Base-by-base conservation (phyloP, 2,329 filamentous ascomycete species). In the Bipolaris victoriae region DNA sequence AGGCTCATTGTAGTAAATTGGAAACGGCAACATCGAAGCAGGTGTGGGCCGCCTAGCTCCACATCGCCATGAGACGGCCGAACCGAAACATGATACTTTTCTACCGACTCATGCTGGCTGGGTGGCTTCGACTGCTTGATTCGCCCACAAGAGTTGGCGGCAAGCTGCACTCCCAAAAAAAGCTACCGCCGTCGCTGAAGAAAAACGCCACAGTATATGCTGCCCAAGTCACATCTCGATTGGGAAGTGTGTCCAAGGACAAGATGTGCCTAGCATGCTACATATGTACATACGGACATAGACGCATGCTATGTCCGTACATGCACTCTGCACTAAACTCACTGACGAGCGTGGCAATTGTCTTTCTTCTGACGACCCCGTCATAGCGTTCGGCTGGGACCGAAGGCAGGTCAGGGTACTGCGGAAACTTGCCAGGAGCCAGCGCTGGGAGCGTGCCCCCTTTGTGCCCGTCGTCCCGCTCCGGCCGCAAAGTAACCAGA, bases 401-500 rank as follows among this genome's bases (percentile, higher is more conserved):
- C 70, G 69, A 70, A 40, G 56, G 61, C 59, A 66, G 60, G 62
- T 62, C 60, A 66, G 60, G 62, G 65, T 64, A 64, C 58, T 55
- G 44, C 57, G 55, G 66, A 60, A 65, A 55, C 54, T 46, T 55
- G 50, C 56, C 59, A 61, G 63, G 64, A 69, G 69, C 70, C 71
- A 73, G 55, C 51, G 54, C 63, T 61, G 57, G 71, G 71, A 68
- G 66, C 70, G 70, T 75, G 72, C 71, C 64, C 53, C 45, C 57
- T 66, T 66, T 67, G 56, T 68, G 58, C 61, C 65, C 66, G 65
- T 65, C 57, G 49, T 70, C 69, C 70, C 70, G 68, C 64, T 64
- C 71, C 70, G 67, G 59, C 70, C 71, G 67, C 63, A 62, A 61
- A 61, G 63, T 50, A 65, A 66, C 63, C 64, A 64, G 60, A 61